Base-by-base conservation (phyloP, 441 rosid species). In the Hura crepitans region DNA sequence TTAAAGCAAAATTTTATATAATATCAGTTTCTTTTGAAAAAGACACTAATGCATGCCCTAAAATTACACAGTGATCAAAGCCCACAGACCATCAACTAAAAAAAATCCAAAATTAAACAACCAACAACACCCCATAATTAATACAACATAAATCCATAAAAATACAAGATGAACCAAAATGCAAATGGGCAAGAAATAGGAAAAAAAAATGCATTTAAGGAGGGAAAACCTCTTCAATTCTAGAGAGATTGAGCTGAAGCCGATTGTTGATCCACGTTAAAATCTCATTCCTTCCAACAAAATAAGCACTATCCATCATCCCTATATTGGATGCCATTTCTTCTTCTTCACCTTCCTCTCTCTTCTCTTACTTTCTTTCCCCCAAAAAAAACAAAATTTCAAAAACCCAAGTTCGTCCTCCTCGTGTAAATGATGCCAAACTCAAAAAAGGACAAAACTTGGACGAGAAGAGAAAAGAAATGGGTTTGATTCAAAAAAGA, bases 261-360 rank as follows among this genome's bases (percentile, higher is more conserved):
- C 92, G 84, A 67, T 83, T 85, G 77, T 92, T 95, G 79, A 95
- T 89, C 98, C 99, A 92, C 12, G 90, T 81, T 54, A 95, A 78
- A 60, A 95, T 72, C 89, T 95, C 99, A 79, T 87, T 90, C 79
- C 99, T 86, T 42, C 99, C 99, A 22, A 95, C 99, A 62, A 95
- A 95, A 82, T 95, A 95, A 0, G 96, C 98, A 82, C 95, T 83
- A 76, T 90, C 98, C 98, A 95, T 95, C 87, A 89, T 95, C 46
- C 99, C 99, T 14, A 92, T 92, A 67, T 85, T 90, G 47, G 92
- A 74, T 25, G 97, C 91, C 99, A 95, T 93, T 75, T 70, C 69
- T 5, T 54, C 23, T 11, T 50, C 25, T 55, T 7, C 30, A 23
- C 25, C 28, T 59, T 35, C 35, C 43, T 51, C 14, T 18, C 15